phyloP scores from a whole-genome alignment of 2,329 filamentous ascomycete species.

The Sarocladiaceae sp. region DNA sequence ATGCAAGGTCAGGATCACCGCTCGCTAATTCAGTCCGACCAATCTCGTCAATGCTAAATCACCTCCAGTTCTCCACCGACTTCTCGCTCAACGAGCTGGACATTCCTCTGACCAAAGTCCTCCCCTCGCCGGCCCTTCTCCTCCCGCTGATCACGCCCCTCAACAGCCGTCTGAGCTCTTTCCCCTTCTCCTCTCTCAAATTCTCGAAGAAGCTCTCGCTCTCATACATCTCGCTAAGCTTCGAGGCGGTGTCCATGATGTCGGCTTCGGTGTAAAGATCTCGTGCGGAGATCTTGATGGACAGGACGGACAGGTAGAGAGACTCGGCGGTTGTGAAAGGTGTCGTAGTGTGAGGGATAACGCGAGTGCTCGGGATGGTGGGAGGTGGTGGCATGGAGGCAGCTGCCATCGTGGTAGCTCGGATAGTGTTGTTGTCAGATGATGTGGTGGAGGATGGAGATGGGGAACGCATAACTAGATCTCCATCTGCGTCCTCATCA shows the following conservation, averaged over 20 bases:
- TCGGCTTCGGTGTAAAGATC: constrained; percentile 19
- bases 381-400: constrained; percentile 12
- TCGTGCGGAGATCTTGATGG: constrained; percentile 17
- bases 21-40: not conserved
- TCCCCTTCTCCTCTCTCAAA: constrained; percentile 16
- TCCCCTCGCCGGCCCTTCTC: constrained; percentile 10
- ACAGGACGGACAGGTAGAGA: constrained; percentile 21
- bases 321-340: constrained; percentile 20
- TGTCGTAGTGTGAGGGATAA: constrained; percentile 13
- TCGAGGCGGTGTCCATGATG: constrained; percentile 18
- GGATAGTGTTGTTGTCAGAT: constrained; percentile 10
- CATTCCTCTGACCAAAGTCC: constrained; percentile 10
- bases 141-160: not conserved
- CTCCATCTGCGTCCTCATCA: constrained; percentile 8
- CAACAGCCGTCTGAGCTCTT: constrained; percentile 11
- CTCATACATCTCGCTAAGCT: constrained; percentile 24
- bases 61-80: constrained; percentile 8
- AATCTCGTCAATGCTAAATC: not conserved
- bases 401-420: not conserved
- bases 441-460: constrained; percentile 9
- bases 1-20: too few species aligned
- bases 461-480: not conserved
- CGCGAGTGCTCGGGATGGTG: constrained; percentile 19
- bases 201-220: constrained; percentile 20
- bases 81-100: constrained; percentile 1